Evolutionary conservation across 2,329 filamentous ascomycete genomes (phyloP).

Genomic region (Corinectria fuckeliana): DNA sequence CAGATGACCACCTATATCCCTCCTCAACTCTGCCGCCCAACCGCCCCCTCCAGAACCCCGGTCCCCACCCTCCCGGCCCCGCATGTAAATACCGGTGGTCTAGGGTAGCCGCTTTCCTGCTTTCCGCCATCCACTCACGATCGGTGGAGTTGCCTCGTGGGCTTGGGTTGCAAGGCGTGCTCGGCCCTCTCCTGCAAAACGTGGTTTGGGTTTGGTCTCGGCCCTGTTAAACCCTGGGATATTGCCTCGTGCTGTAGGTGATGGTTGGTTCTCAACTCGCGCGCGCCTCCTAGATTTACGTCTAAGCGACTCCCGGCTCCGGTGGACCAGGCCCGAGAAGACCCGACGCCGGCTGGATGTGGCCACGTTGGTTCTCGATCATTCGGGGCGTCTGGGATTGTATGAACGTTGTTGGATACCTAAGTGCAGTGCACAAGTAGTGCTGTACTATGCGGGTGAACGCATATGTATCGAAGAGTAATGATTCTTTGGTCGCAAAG

Average conservation of each 20-base stretch:
- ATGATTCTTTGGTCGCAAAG: no score
- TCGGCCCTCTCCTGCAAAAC: conserved; percentile 11
- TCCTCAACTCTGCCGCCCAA: neutral
- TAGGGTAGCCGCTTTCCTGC: conserved; percentile 16
- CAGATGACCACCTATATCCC: conserved; percentile 12
- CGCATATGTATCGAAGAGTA: conserved; percentile 10
- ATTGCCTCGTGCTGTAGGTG: conserved; percentile 2
- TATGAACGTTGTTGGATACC: conserved; percentile 20
- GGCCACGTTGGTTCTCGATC: neutral
- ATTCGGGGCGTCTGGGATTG: conserved; percentile 10
- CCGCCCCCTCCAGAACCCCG: conserved; percentile 6
- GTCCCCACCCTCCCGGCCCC: conserved; percentile 19
- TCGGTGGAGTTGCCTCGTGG: conserved; percentile 37
- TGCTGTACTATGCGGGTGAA: neutral
- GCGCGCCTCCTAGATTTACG: neutral
- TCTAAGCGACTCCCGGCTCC: conserved; percentile 19
- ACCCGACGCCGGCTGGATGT: conserved; percentile 24
- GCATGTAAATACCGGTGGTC: conserved; percentile 15
- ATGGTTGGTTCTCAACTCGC: neutral
- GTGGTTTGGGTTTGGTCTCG: neutral
- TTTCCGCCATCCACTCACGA: conserved; percentile 33
- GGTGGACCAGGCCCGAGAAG: conserved; percentile 31
- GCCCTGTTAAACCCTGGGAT: conserved; percentile 6
- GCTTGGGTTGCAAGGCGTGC: conserved; percentile 22
- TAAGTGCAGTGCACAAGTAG: neutral